A percentile compares a stretch with the other conserved stretches of the same genome.
phyloP scores from a whole-genome alignment of 2,329 filamentous ascomycete species.

The Trichophyton rubrum region DNA sequence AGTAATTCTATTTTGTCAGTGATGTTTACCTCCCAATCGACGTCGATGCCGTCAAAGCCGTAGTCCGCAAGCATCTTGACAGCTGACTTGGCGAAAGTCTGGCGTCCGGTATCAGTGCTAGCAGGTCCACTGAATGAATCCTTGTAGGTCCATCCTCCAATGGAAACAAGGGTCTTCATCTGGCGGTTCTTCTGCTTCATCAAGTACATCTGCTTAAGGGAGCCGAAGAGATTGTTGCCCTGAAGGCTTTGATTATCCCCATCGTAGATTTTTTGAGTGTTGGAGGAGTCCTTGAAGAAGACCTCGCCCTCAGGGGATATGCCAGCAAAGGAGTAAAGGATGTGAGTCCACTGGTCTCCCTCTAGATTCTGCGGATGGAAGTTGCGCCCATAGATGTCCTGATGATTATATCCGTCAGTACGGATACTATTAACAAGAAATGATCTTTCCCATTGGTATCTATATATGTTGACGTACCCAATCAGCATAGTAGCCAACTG shows the following conservation, averaged over 20 bases:
- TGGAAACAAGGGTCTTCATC: conserved; percentile 67
- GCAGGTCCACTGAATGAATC: conserved; percentile 61
- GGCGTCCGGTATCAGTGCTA: conserved; percentile 45
- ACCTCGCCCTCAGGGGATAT: conserved; percentile 68
- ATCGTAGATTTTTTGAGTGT: conserved; percentile 56
- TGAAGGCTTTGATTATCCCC: conserved; percentile 53
- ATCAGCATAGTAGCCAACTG: conserved; percentile 11
- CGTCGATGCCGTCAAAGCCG: conserved; percentile 48
- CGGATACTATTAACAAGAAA: no score
- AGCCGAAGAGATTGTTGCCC: conserved; percentile 64
- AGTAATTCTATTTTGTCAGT: background rate
- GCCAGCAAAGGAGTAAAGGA: conserved; percentile 88
- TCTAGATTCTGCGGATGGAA: conserved; percentile 78
- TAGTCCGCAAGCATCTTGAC: conserved; percentile 63
- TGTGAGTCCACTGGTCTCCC: conserved; percentile 67
- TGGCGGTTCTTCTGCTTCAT: conserved; percentile 65
- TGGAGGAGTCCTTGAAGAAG: conserved; percentile 57
- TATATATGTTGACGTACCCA: conserved; percentile 6
- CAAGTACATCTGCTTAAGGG: conserved; percentile 61
- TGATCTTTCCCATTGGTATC: no score
- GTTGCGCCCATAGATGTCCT: conserved; percentile 76
- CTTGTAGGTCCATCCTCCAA: conserved; percentile 70
- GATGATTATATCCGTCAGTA: background rate
- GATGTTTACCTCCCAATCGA: conserved; percentile 31
- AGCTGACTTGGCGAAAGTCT: conserved; percentile 53